These are phyloP conservation scores for Stagonosporopsis chrysanthemi DNA, from an alignment of 2,329 filamentous ascomycete genomes.

Conservation along the genomic window DNA sequence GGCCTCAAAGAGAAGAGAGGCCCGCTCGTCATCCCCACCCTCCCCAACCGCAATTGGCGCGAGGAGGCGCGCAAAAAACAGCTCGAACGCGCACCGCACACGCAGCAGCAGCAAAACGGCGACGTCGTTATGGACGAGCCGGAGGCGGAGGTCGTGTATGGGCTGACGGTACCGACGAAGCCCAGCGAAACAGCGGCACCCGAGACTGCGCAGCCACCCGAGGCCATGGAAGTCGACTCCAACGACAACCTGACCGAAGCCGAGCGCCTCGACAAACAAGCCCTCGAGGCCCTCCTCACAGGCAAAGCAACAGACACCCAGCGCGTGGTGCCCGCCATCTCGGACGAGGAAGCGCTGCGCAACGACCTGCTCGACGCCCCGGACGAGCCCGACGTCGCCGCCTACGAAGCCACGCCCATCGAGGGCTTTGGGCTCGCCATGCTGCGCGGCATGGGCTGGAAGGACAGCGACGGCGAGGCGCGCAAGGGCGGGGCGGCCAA, in stretches of 20 bases:
- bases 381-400: slow-evolving; percentile 77
- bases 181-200: slow-evolving; percentile 19
- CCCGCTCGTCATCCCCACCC: slow-evolving; percentile 64
- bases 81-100: slow-evolving; percentile 65
- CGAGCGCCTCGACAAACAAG: slow-evolving; percentile 60
- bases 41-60: slow-evolving; percentile 70
- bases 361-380: slow-evolving; percentile 76
- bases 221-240: slow-evolving; percentile 39
- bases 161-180: slow-evolving; percentile 59
- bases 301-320: slow-evolving; percentile 49
- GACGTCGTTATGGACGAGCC: slow-evolving; percentile 47
- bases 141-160: slow-evolving; percentile 55
- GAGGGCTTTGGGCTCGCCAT: slow-evolving; percentile 94
- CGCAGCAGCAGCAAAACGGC: slow-evolving; percentile 46
- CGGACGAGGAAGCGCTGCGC: slow-evolving; percentile 72
- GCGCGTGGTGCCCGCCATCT: slow-evolving; percentile 51
- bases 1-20: slow-evolving; percentile 51
- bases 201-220: slow-evolving; percentile 14
- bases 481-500: slow-evolving; percentile 46
- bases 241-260: slow-evolving; percentile 42
- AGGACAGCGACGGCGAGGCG: slow-evolving; percentile 67
- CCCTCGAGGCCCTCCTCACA: slow-evolving; percentile 55
- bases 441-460: slow-evolving; percentile 94
- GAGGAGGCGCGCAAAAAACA: slow-evolving; percentile 61
- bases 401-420: slow-evolving; percentile 88